Evolutionary conservation across 495 filamentous ascomycete genomes (phyloP), one percentile per base, ranked within the genome.

Genomic region (Aspergillus avenaceus): DNA sequence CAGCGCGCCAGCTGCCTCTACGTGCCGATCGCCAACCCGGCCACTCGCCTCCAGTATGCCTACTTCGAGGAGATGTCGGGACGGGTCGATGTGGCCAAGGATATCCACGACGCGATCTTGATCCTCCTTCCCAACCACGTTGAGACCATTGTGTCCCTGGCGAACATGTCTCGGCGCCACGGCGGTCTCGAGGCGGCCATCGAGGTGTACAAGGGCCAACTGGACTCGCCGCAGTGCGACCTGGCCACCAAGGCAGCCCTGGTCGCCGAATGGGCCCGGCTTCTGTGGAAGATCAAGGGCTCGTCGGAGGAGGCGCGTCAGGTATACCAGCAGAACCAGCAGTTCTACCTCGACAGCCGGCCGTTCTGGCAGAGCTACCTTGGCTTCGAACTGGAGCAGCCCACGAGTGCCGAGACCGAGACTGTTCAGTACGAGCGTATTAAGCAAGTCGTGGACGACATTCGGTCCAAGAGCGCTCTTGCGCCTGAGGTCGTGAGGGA

Each of bases 281-380:
- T 97, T 28, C 61, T 97, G 41, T 96, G 91, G 89, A 95, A 90
- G 68, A 83, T 90, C 63, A 90, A 93, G 72, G 92, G 90, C 7
- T 84, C 83, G 0, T 73, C 83, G 9, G 88, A 91, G 26, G 91
- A 93, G 60, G 92, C 93, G 22, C 86, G 95, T 8, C 78, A 86
- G 43, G 84, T 96, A 0, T 99, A 87, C 72, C 72, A 86, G 52
- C 85, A 83, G 60, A 90, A 95, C 59, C 78, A 88, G 44, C 83
- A 91, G 55, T 88, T 84, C 75, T 96, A 95, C 66, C 76, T 86
- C 13, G 88, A 92, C 56, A 95, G 89, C 60, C 79, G 82, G n/a
- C 77, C 84, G 19, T 99, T 99, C 80, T 97, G 91, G 92, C 77
- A 83, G 48, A 87, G 84, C 63, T 99, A 88, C 69, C 78, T 97